Base-by-base conservation (phyloP, 2,329 filamentous ascomycete genomes). In the Graphiopsis chlorocephala region DNA sequence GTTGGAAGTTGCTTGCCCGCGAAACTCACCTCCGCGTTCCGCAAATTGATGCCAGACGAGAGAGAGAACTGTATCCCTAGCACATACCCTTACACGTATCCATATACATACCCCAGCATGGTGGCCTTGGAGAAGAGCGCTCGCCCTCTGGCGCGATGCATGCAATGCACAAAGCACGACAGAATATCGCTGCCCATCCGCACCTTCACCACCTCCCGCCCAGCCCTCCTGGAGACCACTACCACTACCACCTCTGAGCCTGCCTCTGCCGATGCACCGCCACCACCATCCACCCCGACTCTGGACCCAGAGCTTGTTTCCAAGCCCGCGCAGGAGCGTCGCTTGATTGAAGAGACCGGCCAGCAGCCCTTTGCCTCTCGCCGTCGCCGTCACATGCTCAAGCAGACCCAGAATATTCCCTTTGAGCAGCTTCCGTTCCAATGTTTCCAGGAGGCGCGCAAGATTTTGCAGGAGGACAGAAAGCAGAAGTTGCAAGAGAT, bases 341-440 rank as follows among this genome's bases (percentile, higher is more conserved):
- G 62, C 53, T 25, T 60, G n/a, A 47, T 52, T 17, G 31, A 52
- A 12, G 60, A 63, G 42, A 80, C 85, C 69, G 89, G 91, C 63
- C 72, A 76, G 56, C 84, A 87, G 67, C 92, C 92, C 61, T 82
- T 97, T 72, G 93, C 93, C 59, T 96, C 93, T 53, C 88, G 93
- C 71, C 87, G 93, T 82, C 89, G 93, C 68, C 89, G 94, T 75
- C 79, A 79, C 58, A 77, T 76, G 48, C 69, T 77, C 28, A 65
- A 67, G 11, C 67, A 84, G 73, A 86, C 81, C 72, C 85, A 81
- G 42, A 80, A 84, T 67, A 81, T 97, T 58, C 92, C 93, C 28
- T 97, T 99, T 75, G 92, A 97, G 81, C 90, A 94, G 76, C 82
- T 99, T 70, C 95, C 95, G 20, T 99, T 96, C 81, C 94, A 98